phyloP scores from a whole-genome alignment of 2,329 filamentous ascomycete genomes.

The Alternaria triticina region DNA sequence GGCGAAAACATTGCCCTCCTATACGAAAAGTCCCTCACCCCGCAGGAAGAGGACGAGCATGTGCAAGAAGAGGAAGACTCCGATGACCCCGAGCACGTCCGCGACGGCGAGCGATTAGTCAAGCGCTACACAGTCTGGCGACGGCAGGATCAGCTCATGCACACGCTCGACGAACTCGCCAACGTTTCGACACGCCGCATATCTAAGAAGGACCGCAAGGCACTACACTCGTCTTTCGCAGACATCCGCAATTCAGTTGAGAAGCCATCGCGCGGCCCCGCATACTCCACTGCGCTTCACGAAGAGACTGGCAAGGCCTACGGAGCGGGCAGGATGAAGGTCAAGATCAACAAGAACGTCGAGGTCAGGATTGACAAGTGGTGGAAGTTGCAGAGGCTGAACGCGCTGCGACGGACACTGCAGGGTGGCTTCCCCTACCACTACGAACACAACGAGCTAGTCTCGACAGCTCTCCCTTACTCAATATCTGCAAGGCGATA shows the following conservation, averaged over 20 bases:
- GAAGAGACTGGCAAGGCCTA: conserved; percentile 65
- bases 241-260: conserved; percentile 72
- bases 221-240: conserved; percentile 69
- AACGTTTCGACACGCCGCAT: conserved; percentile 66
- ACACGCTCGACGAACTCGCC: conserved; percentile 65
- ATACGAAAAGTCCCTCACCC: conserved; percentile 74
- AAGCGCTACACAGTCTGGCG: conserved; percentile 73
- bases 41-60: conserved; percentile 63
- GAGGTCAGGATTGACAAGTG: conserved; percentile 72
- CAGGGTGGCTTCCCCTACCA: conserved; percentile 52
- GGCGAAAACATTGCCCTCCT: conserved; percentile 82
- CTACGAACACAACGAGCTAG: conserved; percentile 47
- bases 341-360: conserved; percentile 65
- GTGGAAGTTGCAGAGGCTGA: conserved; percentile 74
- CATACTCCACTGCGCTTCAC: conserved; percentile 69
- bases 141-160: conserved; percentile 65
- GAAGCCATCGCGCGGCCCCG: conserved; percentile 69
- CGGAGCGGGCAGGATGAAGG: conserved; percentile 63
- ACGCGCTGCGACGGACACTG: conserved; percentile 65
- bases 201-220: conserved; percentile 70
- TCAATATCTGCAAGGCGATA: conserved; percentile 31
- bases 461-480: conserved; percentile 41
- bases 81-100: conserved; percentile 47
- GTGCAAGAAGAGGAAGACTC: conserved; percentile 57
- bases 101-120: conserved; percentile 50